Evolutionary conservation across 108 stramenopile genomes (phyloP).

Genomic region (Conticribra guillardii): DNA sequence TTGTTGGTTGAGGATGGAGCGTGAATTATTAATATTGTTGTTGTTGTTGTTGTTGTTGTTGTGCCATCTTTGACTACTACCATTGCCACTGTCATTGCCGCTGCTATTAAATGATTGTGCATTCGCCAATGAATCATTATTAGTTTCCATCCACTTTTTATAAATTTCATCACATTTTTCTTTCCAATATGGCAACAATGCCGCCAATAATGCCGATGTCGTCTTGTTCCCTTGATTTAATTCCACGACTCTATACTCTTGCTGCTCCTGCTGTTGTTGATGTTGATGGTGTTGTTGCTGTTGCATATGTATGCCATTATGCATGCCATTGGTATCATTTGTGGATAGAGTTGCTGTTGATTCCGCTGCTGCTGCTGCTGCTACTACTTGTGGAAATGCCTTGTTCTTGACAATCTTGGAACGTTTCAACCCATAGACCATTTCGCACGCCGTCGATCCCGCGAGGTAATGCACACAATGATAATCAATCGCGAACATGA

Average conservation of each 20-base stretch:
- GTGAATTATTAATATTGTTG: constrained; percentile 2
- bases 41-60: too few relatives aligned
- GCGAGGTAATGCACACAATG: constrained; percentile 51
- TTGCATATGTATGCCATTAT: neutral
- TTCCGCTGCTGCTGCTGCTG: neutral
- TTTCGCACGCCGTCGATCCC: constrained; percentile 71
- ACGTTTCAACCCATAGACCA: constrained; percentile 70
- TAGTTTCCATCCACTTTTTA: constrained; percentile 22
- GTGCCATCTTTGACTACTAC: too few relatives aligned
- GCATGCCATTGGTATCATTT: constrained; percentile 2
- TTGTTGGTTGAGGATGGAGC: neutral
- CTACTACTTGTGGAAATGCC: neutral
- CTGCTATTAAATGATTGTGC: too few relatives aligned
- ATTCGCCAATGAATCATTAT: too few relatives aligned
- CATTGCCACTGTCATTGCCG: neutral
- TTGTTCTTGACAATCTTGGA: constrained; percentile 47
- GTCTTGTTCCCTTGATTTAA: constrained; percentile 55
- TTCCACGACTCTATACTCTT: constrained; percentile 39
- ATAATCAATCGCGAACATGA: constrained; percentile 67
- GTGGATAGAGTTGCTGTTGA: neutral
- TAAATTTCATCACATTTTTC: constrained; percentile 52
- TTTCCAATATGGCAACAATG: constrained; percentile 71
- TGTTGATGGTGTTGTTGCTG: too few relatives aligned
- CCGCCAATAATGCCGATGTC: constrained; percentile 62
- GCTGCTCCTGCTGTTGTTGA: constrained; percentile 4